A percentile compares a stretch with the other conserved stretches of the same genome.
Evolutionary conservation across 192 early-diverging fungal genomes (phyloP).

Genomic region (Gamsiella multidivaricata): DNA sequence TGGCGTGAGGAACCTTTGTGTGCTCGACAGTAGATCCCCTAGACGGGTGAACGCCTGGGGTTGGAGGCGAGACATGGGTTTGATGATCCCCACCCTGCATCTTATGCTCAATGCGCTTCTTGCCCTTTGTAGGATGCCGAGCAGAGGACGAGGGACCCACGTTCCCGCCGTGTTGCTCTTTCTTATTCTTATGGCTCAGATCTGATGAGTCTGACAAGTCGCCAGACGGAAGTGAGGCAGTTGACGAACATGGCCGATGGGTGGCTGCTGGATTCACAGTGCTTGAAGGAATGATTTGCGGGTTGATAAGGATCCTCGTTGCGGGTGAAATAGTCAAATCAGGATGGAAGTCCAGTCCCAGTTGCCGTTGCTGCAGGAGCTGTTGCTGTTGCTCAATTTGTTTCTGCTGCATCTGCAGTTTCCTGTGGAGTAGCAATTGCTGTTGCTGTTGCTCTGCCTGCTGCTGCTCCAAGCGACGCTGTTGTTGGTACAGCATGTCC

Average conservation of each 20-base stretch:
- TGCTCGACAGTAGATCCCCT: not conserved
- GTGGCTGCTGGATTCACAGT: not conserved
- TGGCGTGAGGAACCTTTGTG: not conserved
- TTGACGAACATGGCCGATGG: not conserved
- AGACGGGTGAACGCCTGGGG: too few relatives aligned
- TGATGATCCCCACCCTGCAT: too few relatives aligned
- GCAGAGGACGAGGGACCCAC: too few relatives aligned
- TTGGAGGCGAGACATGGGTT: too few relatives aligned
- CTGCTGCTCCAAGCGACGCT: slow-evolving; percentile 6
- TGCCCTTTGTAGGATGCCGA: too few relatives aligned
- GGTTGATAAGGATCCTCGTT: slow-evolving; percentile 10
- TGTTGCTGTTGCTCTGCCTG: slow-evolving; percentile 20
- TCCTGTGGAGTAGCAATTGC: slow-evolving; percentile 3
- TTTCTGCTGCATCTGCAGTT: slow-evolving; percentile 12
- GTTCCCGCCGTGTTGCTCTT: too few relatives aligned
- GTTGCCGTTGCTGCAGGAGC: not conserved
- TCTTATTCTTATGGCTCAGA: too few relatives aligned
- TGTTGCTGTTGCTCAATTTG: slow-evolving; percentile 28
- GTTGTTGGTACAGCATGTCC: slow-evolving; percentile 13
- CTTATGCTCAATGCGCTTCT: too few relatives aligned
- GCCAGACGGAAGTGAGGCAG: not conserved
- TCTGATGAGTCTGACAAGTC: not conserved
- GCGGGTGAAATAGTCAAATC: slow-evolving; percentile 8
- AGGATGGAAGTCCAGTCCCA: slow-evolving; percentile 4
- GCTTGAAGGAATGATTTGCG: not conserved